Conservation (phyloP, 1,139 yeast genomes). For the Geotrichum phurueaensis region DNA sequence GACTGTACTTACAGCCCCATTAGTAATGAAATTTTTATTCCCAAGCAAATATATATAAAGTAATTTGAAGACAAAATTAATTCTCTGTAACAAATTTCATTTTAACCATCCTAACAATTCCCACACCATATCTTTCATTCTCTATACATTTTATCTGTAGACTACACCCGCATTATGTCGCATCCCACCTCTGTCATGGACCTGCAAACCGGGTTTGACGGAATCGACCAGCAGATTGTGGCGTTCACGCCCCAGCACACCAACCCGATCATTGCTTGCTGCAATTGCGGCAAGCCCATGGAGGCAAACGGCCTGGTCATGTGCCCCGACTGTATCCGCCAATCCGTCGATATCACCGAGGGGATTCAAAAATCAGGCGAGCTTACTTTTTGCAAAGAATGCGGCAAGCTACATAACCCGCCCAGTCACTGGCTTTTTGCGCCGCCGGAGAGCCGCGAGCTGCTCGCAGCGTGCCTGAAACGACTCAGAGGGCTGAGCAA, state of each 20-base stretch:
- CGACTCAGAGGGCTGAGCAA: constrained; percentile 82
- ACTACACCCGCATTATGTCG: background rate
- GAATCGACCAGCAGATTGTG: constrained; percentile 13
- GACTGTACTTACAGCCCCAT: background rate
- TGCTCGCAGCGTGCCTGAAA: constrained; percentile 82
- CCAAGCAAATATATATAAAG: background rate
- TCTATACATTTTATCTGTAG: background rate
- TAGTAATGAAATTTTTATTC: background rate
- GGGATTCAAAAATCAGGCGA: constrained; percentile 93
- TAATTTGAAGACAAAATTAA: background rate
- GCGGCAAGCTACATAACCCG: constrained; percentile 89
- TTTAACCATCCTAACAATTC: background rate
- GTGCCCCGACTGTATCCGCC: constrained; percentile 95
- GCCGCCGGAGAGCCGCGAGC: constrained; percentile 84
- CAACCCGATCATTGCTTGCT: constrained; percentile 87
- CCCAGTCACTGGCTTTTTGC: constrained; percentile 93
- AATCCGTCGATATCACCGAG: constrained; percentile 89
- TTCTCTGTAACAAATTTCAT: background rate
- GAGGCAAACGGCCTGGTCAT: constrained; percentile 84
- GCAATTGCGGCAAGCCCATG: constrained; percentile 97
- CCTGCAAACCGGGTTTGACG: constrained; percentile 2
- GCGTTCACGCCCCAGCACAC: constrained; percentile 36
- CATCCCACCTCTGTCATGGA: background rate
- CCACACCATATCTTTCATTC: background rate
- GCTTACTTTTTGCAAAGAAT: constrained; percentile 88